Conservation (phyloP, 148 eudicot species). For the Arctostaphylos glauca region DNA sequence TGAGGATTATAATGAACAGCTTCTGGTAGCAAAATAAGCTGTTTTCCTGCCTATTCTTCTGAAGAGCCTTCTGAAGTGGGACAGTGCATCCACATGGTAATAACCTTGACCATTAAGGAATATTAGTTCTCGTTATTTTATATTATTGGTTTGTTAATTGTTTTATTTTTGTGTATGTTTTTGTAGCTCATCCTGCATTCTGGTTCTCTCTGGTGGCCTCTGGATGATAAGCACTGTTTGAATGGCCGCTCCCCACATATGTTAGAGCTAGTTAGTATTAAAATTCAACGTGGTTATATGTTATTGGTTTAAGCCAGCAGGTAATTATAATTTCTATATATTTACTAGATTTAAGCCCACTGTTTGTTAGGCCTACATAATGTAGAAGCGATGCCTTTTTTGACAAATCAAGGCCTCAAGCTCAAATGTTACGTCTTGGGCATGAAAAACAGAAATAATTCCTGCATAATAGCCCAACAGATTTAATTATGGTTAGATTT, state of each 20-base stretch:
- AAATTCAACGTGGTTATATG: background rate
- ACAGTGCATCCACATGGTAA: background rate
- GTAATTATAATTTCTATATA: background rate
- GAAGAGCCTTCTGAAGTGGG: background rate
- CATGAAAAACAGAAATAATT: background rate
- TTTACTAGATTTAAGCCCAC: background rate
- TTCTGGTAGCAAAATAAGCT: background rate
- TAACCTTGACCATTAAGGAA: background rate
- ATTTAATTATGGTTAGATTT: too few relatives aligned
- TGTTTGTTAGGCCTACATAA: background rate
- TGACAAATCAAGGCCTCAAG: background rate
- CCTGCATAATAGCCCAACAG: background rate
- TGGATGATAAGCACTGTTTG: background rate
- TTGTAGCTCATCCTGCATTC: background rate
- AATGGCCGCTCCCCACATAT: background rate
- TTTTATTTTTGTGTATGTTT: background rate
- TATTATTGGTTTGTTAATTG: background rate
- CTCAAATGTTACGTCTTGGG: background rate
- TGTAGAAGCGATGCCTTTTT: background rate
- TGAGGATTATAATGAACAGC: constrained; percentile 18
- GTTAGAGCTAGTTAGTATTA: constrained; percentile 1
- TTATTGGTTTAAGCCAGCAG: background rate
- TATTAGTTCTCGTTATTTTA: background rate
- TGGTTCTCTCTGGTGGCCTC: background rate
- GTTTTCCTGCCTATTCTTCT: background rate